Percentiles rank a stretch among this genome's conserved stretches.
phyloP scores from a whole-genome alignment of 345 rosid species.

The Eucalyptus urophylla region DNA sequence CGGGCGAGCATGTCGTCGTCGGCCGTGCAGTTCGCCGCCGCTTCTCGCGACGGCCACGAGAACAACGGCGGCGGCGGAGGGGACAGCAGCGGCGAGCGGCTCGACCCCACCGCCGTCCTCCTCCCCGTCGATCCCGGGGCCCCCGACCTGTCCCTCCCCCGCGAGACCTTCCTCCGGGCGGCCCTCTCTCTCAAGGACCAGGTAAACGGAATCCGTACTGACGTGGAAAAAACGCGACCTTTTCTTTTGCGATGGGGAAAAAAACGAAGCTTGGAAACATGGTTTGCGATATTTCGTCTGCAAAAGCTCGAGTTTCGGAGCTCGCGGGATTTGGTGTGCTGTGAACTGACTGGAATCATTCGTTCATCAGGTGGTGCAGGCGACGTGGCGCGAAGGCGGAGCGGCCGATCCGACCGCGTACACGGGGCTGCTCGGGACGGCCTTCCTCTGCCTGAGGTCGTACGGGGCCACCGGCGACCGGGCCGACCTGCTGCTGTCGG shows the following conservation, averaged over 20 bases:
- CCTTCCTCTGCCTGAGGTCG: slow-evolving; percentile 69
- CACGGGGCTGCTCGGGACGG: slow-evolving; percentile 73
- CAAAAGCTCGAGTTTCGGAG: not conserved
- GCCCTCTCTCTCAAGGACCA: slow-evolving; percentile 66
- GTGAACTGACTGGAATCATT: not conserved
- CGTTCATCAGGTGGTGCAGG: slow-evolving; percentile 40
- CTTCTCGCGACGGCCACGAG: not conserved
- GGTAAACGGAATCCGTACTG: slow-evolving; percentile 1
- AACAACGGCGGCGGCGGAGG: not conserved
- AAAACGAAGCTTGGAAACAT: not conserved
- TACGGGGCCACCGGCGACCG: slow-evolving; percentile 48
- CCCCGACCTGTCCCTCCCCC: slow-evolving; percentile 12
- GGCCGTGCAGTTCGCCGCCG: slow-evolving; percentile 13
- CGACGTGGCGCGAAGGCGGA: slow-evolving; percentile 32
- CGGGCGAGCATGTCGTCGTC: slow-evolving; percentile 15
- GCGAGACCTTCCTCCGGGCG: slow-evolving; percentile 39
- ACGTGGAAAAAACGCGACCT: not conserved
- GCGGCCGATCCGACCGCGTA: slow-evolving; percentile 54
- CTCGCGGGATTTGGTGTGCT: not conserved
- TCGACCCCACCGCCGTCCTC: slow-evolving; percentile 5
- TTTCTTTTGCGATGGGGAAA: not conserved
- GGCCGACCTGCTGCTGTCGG: slow-evolving; percentile 40
- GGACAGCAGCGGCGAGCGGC: slow-evolving; percentile 8
- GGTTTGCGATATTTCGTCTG: not conserved
- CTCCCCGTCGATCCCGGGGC: slow-evolving; percentile 18